Evolutionary conservation across 164 flowering plant genomes (phyloP).

Genomic region (Vitis riparia): DNA sequence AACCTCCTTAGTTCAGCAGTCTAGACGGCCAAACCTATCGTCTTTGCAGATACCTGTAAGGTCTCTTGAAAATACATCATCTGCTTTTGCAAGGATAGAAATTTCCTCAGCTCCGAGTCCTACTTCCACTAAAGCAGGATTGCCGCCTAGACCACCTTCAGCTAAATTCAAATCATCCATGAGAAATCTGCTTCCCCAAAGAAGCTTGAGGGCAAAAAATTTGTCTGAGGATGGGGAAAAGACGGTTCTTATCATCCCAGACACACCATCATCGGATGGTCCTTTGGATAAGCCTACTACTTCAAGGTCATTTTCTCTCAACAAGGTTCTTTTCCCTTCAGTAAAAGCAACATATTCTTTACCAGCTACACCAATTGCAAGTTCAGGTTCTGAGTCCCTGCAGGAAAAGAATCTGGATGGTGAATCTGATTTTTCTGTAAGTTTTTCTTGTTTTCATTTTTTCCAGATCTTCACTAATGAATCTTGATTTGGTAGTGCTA

Average conservation of each 20-base stretch:
- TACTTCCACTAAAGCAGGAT: conserved; percentile 49
- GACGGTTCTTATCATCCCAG: conserved; percentile 59
- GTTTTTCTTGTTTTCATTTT: conserved; percentile 13
- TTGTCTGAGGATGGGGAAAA: conserved; percentile 53
- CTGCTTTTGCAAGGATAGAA: conserved; percentile 36
- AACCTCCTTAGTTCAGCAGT: conserved; percentile 25
- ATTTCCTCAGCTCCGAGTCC: conserved; percentile 46
- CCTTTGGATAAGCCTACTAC: conserved; percentile 49
- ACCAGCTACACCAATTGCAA: conserved; percentile 54
- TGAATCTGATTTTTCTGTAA: conserved; percentile 41
- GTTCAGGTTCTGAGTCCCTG: conserved; percentile 25
- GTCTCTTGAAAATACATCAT: conserved; percentile 39
- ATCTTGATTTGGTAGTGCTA: background rate
- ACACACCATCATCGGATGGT: conserved; percentile 36
- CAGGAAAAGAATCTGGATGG: conserved; percentile 26
- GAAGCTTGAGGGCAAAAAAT: conserved; percentile 47
- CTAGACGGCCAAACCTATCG: conserved; percentile 58
- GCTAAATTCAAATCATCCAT: conserved; percentile 50
- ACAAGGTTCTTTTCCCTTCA: conserved; percentile 43
- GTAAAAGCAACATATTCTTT: conserved; percentile 45
- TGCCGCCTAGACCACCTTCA: conserved; percentile 72
- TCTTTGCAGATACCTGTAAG: conserved; percentile 61
- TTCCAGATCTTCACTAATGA: too few species aligned
- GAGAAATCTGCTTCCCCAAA: conserved; percentile 58
- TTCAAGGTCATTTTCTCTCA: conserved; percentile 58